Evolutionary conservation across 345 rosid genomes (phyloP), one percentile per base, ranked within the genome.

Genomic region (Acer campestre): DNA sequence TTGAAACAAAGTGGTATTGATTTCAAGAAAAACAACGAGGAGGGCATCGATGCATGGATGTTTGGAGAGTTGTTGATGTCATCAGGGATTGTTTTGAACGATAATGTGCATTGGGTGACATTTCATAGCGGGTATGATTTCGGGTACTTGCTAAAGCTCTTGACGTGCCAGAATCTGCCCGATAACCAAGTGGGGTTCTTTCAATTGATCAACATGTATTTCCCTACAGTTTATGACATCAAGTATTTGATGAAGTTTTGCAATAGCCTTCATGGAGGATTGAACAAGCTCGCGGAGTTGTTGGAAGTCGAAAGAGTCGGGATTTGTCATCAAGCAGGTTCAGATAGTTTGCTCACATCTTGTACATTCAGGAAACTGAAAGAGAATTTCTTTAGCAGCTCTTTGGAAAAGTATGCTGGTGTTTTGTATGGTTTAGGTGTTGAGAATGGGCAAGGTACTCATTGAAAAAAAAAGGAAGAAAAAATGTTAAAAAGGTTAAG

Each of bases 81-180:
- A 0, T 94, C 98, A 0, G 98, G 98, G 74, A 83, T 94, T 22
- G 98, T 94, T 71, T 75, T 94, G 85, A 93, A 91, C 75, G 95
- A 91, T 64, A 85, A 51, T 65, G 91, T 94, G 27, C 89, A 88
- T 27, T 94, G 98, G 98, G 94, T 94, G 55, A 94, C 98, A 4
- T 94, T 94, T 61, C 98, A 94, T 78, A 91, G 98, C n/a, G 98
- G 98, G 1, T 91, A 94, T 75, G 98, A 94, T 82, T 93, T 94
- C 13, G 98, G 98, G 1, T 91, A 94, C 85, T 79, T 93, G 89
- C 86, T 94, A 1, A 94, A 94, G 93, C 89, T 94, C 58, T 79
- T 94, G 77, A 94, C 98, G 0, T 86, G 93, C 78, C 86, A 84
- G 65, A 80, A 85, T 72, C 80, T 94, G 59, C 98, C 98, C 0